Conservation (phyloP, 352 stramenopile species). For the Phytophthora ohioensis region DNA sequence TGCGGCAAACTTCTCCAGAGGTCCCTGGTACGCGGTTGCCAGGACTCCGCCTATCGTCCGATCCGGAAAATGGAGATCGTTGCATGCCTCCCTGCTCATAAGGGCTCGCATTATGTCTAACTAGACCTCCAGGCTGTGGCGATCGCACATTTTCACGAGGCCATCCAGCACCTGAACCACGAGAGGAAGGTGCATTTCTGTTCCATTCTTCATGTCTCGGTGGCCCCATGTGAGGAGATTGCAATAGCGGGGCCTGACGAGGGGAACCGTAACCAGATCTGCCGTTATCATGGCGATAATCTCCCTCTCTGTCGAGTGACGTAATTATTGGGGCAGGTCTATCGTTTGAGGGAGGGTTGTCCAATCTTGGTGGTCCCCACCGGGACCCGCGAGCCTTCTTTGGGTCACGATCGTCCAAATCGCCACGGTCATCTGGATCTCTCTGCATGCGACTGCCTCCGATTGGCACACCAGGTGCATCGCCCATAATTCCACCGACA, state of each 20-base stretch:
- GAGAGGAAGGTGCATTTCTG: constrained; percentile 30
- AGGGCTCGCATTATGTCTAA: constrained; percentile 32
- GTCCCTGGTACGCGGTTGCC: constrained; percentile 50
- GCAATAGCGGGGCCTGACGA: constrained; percentile 34
- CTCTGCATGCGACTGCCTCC: constrained; percentile 33
- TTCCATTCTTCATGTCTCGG: constrained; percentile 46
- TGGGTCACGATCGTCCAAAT: constrained; percentile 51
- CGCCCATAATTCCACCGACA: constrained; percentile 40
- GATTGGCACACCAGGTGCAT: constrained; percentile 32
- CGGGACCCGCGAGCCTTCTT: constrained; percentile 79
- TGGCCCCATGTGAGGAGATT: constrained; percentile 25
- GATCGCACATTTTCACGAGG: constrained; percentile 35
- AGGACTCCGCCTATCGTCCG: constrained; percentile 40
- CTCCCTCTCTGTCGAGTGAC: constrained; percentile 33
- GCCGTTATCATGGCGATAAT: constrained; percentile 33
- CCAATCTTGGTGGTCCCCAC: constrained; percentile 68
- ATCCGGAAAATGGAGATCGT: constrained; percentile 39
- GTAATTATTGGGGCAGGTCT: constrained; percentile 65
- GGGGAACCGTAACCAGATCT: constrained; percentile 38
- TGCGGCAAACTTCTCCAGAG: constrained; percentile 77
- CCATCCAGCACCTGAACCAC: constrained; percentile 35
- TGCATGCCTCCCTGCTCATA: constrained; percentile 33
- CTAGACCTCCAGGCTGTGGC: constrained; percentile 38
- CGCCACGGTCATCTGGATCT: constrained; percentile 40
- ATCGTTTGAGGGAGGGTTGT: constrained; percentile 36